Percentiles rank a stretch among this genome's conserved stretches.
These are phyloP conservation scores for Colletotrichum siamense DNA, from an alignment of 2,329 filamentous ascomycete species.

Conservation along the genomic window DNA sequence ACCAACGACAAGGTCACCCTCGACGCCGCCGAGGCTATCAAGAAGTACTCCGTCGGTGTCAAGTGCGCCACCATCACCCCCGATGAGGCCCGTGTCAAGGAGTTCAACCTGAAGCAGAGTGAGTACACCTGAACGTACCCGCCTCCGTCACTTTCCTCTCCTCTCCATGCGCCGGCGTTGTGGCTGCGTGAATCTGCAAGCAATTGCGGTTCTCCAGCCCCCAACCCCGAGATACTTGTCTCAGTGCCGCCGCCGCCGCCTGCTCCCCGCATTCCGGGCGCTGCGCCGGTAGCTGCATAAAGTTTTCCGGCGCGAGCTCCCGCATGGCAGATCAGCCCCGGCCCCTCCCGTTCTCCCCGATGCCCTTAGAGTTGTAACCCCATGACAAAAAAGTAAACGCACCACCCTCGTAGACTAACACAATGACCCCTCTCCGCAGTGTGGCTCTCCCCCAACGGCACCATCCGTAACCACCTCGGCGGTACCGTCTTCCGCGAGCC, in stretches of 20 bases:
- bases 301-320: neutral
- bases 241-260: neutral
- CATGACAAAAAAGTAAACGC: neutral
- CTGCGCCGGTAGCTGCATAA: neutral
- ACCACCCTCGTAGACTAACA: neutral
- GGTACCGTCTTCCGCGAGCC: constrained; percentile 99
- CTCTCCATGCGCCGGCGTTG: neutral
- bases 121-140: constrained; percentile 39
- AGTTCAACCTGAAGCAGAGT: constrained; percentile 99
- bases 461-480: constrained; percentile 75
- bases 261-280: neutral
- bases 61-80: constrained; percentile 99
- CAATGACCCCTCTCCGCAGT: constrained; percentile 53
- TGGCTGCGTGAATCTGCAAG: neutral
- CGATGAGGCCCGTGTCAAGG: constrained; percentile 93
- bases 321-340: neutral
- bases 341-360: neutral
- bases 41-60: constrained; percentile 98
- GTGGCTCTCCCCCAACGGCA: constrained; percentile 99
- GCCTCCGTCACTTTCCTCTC: neutral
- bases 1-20: constrained; percentile 96
- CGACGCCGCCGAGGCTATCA: constrained; percentile 95
- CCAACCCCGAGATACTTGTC: neutral
- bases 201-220: neutral
- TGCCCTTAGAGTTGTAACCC: neutral